Evolutionary conservation across 495 filamentous ascomycete species (phyloP).

Genomic region (Opeltia flavorubescens): DNA sequence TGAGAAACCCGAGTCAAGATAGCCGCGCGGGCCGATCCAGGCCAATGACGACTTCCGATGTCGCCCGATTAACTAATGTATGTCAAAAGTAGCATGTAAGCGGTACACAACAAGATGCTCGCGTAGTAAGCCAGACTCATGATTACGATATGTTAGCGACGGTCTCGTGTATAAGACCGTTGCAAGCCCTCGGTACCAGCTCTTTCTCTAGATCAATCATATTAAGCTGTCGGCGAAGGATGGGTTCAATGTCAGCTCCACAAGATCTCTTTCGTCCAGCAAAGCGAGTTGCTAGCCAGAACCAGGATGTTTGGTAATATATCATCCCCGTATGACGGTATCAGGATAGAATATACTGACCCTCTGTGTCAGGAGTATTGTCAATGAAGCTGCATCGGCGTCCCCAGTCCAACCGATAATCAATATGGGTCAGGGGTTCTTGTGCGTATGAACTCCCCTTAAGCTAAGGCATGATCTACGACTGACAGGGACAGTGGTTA

Average conservation of each 20-base stretch:
- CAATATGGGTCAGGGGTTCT: constrained; percentile 21
- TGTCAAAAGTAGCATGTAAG: too few relatives aligned
- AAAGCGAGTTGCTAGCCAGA: constrained; percentile 59
- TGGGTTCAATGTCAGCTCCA: constrained; percentile 30
- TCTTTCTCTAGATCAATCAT: not conserved
- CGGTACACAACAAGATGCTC: too few relatives aligned
- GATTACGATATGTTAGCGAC: too few relatives aligned
- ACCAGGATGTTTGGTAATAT: constrained; percentile 85
- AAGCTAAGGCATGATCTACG: not conserved
- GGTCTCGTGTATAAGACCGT: too few relatives aligned
- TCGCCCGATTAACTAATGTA: too few relatives aligned
- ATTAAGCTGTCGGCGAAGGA: constrained; percentile 3
- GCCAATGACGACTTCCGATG: too few relatives aligned
- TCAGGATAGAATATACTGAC: not conserved
- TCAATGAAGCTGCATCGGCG: constrained; percentile 80
- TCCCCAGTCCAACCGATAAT: constrained; percentile 76
- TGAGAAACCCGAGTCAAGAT: too few relatives aligned
- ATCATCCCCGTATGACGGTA: not conserved
- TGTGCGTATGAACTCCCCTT: constrained; percentile 12
- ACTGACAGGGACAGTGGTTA: constrained; percentile 49
- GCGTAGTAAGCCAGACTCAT: too few relatives aligned
- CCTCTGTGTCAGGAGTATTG: constrained; percentile 61
- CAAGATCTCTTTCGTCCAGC: constrained; percentile 54
- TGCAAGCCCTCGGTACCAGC: too few relatives aligned
- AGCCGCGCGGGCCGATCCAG: too few relatives aligned